Percentiles rank a stretch among this genome's conserved stretches.
Evolutionary conservation across 345 rosid species (phyloP).

Genomic region (Kandelia obovata): DNA sequence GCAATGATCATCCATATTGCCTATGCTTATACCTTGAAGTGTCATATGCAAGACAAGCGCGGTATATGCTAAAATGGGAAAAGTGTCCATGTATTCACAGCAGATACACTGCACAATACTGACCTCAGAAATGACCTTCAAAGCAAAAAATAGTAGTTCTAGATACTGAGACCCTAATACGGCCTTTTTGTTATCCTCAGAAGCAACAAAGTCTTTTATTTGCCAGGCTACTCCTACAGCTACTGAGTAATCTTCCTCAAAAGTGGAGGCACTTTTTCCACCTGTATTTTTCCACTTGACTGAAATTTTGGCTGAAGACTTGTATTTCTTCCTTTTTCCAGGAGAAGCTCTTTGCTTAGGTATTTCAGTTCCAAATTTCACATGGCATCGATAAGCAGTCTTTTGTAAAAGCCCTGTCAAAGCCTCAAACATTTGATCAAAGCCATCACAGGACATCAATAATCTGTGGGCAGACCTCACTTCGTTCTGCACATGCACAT

Average conservation of each 20-base stretch:
- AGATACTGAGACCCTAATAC: slow-evolving; percentile 50
- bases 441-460: slow-evolving; percentile 48
- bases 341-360: slow-evolving; percentile 43
- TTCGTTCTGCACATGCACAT: slow-evolving; percentile 62
- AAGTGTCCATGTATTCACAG: slow-evolving; percentile 50
- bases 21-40: slow-evolving; percentile 31
- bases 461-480: slow-evolving; percentile 76
- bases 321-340: slow-evolving; percentile 50
- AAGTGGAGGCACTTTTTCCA: slow-evolving; percentile 45
- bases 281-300: slow-evolving; percentile 59
- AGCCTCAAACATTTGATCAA: slow-evolving; percentile 56
- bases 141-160: slow-evolving; percentile 45
- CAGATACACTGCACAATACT: slow-evolving; percentile 57
- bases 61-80: slow-evolving; percentile 71
- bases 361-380: slow-evolving; percentile 62
- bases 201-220: slow-evolving; percentile 61
- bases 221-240: slow-evolving; percentile 92
- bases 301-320: slow-evolving; percentile 43
- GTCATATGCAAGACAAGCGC: slow-evolving; percentile 62
- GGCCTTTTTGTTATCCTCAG: slow-evolving; percentile 50
- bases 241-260: slow-evolving; percentile 60
- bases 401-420: slow-evolving; percentile 55
- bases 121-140: slow-evolving; percentile 71
- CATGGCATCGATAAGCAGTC: slow-evolving; percentile 66
- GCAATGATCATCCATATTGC: slow-evolving; percentile 12